Conservation (phyloP, 345 rosid species). For the Populus ilicifolia region DNA sequence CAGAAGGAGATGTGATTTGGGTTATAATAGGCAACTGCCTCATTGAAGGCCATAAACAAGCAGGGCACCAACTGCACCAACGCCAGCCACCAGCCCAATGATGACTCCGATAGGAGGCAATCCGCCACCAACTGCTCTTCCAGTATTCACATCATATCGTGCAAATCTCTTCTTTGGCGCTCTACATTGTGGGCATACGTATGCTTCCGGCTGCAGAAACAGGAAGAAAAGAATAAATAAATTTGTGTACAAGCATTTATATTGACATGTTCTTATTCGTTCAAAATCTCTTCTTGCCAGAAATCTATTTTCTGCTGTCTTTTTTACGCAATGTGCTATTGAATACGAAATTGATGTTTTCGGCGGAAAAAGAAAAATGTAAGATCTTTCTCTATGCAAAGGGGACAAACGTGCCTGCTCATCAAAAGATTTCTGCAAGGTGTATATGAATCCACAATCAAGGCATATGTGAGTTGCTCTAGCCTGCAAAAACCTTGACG, state of each 20-base stretch:
- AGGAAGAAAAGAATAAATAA: not conserved
- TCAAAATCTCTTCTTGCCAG: no score
- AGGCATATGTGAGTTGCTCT: conserved; percentile 93
- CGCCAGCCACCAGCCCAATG: conserved; percentile 69
- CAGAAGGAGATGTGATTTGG: not conserved
- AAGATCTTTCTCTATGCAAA: not conserved
- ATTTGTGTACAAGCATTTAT: not conserved
- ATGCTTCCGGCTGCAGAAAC: conserved; percentile 62
- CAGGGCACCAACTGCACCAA: conserved; percentile 83
- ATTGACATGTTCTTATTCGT: no score
- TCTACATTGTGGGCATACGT: conserved; percentile 80
- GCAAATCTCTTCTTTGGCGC: conserved; percentile 97
- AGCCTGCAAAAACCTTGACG: conserved; percentile 47
- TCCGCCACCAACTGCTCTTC: conserved; percentile 87
- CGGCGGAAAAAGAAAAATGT: not conserved
- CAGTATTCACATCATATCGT: conserved; percentile 70
- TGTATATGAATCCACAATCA: conserved; percentile 91
- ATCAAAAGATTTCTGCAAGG: conserved; percentile 68
- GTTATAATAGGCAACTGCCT: not conserved
- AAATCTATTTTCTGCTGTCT: no score
- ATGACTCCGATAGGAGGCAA: conserved; percentile 87
- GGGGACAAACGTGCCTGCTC: conserved; percentile 55
- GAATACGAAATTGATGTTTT: no score
- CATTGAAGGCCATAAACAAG: conserved; percentile 91
- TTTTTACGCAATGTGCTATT: no score